These are phyloP conservation scores for Sugiyamaella sp. DNA, from an alignment of 1,139 yeast species.

Conservation along the genomic window DNA sequence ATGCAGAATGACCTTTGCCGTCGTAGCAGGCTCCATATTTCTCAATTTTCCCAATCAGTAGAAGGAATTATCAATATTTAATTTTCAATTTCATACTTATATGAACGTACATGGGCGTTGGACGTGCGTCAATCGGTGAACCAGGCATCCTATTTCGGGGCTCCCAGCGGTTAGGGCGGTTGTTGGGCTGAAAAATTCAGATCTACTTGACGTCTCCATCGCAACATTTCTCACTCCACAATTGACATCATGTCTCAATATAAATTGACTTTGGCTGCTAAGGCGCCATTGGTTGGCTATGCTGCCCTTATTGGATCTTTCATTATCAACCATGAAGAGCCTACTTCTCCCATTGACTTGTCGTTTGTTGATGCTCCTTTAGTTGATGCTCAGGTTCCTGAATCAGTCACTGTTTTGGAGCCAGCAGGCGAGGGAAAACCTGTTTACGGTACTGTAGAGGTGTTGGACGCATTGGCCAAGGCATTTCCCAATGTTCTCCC, in stretches of 20 bases:
- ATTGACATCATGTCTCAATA: slow-evolving; percentile 24
- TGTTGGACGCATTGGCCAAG: slow-evolving; percentile 51
- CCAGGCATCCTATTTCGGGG: background rate
- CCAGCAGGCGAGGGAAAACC: slow-evolving; percentile 45
- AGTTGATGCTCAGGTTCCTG: slow-evolving; percentile 40
- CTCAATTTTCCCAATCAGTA: background rate
- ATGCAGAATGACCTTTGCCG: slow-evolving; percentile 58
- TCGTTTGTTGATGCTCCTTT: slow-evolving; percentile 53
- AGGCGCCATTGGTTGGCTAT: slow-evolving; percentile 81
- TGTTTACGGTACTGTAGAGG: slow-evolving; percentile 50
- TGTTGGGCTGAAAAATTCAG: slow-evolving; percentile 15
- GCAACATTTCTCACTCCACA: background rate
- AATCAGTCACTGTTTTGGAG: slow-evolving; percentile 49
- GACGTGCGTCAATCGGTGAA: slow-evolving; percentile 4
- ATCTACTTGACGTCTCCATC: background rate
- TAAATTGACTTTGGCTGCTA: slow-evolving; percentile 71
- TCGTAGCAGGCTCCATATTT: slow-evolving; percentile 57
- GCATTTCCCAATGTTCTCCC: slow-evolving; percentile 47
- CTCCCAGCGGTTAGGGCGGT: slow-evolving; percentile 11
- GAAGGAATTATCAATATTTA: no score
- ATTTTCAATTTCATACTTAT: no score
- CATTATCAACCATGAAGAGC: slow-evolving; percentile 60
- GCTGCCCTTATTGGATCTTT: slow-evolving; percentile 80
- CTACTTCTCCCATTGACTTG: slow-evolving; percentile 56
- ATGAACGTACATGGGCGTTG: no score